A percentile compares a stretch with the other conserved stretches of the same genome.
phyloP scores from a whole-genome alignment of 768 basidiomycete species.

The Termitomyces sp. region DNA sequence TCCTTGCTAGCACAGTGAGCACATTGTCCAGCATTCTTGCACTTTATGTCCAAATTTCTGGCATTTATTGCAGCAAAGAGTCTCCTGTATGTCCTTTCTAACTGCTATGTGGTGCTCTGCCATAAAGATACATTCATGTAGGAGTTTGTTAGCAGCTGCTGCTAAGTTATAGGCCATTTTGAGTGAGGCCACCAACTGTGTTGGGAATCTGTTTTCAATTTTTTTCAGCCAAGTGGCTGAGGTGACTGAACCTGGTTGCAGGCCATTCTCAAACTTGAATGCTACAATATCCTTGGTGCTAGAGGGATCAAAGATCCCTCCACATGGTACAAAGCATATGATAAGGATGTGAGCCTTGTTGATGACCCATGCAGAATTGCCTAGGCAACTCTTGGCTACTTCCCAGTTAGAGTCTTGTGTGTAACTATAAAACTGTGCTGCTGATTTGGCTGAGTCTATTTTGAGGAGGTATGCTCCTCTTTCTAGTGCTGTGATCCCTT shows the following conservation, averaged over 20 bases:
- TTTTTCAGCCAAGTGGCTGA: not conserved
- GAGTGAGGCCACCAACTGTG: not conserved
- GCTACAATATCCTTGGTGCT: not conserved
- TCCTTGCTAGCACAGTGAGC: not conserved
- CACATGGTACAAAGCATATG: not conserved
- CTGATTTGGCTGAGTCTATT: not conserved
- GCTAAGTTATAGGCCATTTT: not conserved
- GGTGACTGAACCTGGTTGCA: not conserved
- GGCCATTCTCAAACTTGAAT: not conserved
- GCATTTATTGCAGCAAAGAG: too few relatives aligned
- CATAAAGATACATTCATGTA: not conserved
- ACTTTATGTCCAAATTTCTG: constrained; percentile 1
- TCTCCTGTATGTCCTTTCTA: not conserved
- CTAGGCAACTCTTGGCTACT: not conserved
- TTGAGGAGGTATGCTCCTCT: too few relatives aligned
- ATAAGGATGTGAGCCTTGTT: not conserved
- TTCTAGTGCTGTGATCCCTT: not conserved
- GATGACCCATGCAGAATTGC: not conserved
- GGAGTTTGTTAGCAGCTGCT: not conserved
- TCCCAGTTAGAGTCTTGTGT: not conserved
- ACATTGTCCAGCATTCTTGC: not conserved
- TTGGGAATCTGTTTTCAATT: not conserved
- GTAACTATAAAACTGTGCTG: not conserved
- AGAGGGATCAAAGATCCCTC: not conserved
- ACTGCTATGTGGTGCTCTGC: not conserved